Evolutionary conservation across 768 basidiomycete genomes (phyloP).

Genomic region (Suillus decipiens): DNA sequence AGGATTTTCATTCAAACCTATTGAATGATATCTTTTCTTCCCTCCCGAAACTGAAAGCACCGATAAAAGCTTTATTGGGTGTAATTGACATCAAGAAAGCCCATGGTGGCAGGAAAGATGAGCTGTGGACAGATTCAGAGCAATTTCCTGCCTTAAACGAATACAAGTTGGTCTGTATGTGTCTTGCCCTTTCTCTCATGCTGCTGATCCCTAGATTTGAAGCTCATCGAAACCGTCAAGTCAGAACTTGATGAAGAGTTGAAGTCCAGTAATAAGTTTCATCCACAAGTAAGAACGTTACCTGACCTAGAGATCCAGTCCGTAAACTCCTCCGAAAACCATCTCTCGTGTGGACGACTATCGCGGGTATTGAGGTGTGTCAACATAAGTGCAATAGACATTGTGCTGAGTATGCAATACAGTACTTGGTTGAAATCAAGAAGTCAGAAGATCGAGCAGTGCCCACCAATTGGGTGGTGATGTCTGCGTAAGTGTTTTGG

Average conservation of each 20-base stretch:
- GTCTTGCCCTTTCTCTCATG: neutral
- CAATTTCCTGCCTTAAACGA: conserved; percentile 59
- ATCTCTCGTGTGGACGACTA: conserved; percentile 66
- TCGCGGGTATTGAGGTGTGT: conserved; percentile 70
- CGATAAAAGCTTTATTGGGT: conserved; percentile 53
- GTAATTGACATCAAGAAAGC: conserved; percentile 65
- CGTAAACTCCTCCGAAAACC: conserved; percentile 74
- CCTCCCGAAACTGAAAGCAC: conserved; percentile 63
- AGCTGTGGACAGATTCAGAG: conserved; percentile 63
- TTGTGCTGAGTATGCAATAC: conserved; percentile 3
- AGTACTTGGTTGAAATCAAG: conserved; percentile 84
- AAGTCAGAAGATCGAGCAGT: conserved; percentile 49
- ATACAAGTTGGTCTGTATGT: conserved; percentile 55
- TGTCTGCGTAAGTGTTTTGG: conserved; percentile 54
- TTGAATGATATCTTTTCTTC: conserved; percentile 70
- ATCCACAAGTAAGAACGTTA: neutral
- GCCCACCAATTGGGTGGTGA: conserved; percentile 59
- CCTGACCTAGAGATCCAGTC: conserved; percentile 42
- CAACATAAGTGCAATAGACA: neutral
- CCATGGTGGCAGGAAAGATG: conserved; percentile 62
- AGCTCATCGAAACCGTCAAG: conserved; percentile 72
- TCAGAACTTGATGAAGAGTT: conserved; percentile 75
- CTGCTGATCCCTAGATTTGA: conserved; percentile 9
- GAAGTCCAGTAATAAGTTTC: conserved; percentile 50
- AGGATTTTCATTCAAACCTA: conserved; percentile 60